Base-by-base conservation (phyloP, 1,139 yeast genomes). In the Geotrichum reessii region DNA sequence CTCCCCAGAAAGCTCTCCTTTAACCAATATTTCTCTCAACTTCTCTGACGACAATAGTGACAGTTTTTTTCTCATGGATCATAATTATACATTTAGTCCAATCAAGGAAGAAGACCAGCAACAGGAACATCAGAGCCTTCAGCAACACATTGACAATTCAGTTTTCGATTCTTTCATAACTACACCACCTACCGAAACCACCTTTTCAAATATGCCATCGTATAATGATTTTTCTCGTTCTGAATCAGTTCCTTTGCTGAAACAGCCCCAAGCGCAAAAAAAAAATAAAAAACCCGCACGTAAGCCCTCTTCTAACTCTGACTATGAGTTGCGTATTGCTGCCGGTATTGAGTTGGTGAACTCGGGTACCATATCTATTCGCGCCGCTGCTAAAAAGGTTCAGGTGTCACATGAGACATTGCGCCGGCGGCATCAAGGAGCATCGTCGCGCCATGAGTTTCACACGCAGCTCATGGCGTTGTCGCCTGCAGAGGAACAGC, bases 401-500 rank as follows among this genome's bases (percentile, higher is more conserved):
- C 47, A 49, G 12, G 59, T 57, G 9, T 52, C 56, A 17, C 59
- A 57, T 33, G 59, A 57, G 31, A 57, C 59, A 3, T 42, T 57
- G 21, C 53, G 59, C 12, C 47, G 59, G 21, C 47, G 59, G 22
- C 55, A 48, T n/a, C 56, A 57, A 17, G 59, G 59, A 1, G 55
- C 56, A 7, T 42, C 49, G 14, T 52, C 56, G 17, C 22, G 59
- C 19, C 49, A 57, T 28, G 53, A 57, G 22, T 57, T 57, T 24
- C 59, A 57, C 28, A 44, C 53, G 8, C 59, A 57, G 37, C 51
- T 57, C 12, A 57, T 57, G 59, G 59, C 59, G 17, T 24, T 57
- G 17, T 37, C 53, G 1, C 59, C 59, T 19, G 47, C 31, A 11
- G 59, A 57, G 44, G 59, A 57, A 25, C 27, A 47, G 21, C 31